A percentile compares a stretch with the other conserved stretches of the same genome.
phyloP scores from a whole-genome alignment of 2,329 filamentous ascomycete species.

The Sclerotinia minor region DNA sequence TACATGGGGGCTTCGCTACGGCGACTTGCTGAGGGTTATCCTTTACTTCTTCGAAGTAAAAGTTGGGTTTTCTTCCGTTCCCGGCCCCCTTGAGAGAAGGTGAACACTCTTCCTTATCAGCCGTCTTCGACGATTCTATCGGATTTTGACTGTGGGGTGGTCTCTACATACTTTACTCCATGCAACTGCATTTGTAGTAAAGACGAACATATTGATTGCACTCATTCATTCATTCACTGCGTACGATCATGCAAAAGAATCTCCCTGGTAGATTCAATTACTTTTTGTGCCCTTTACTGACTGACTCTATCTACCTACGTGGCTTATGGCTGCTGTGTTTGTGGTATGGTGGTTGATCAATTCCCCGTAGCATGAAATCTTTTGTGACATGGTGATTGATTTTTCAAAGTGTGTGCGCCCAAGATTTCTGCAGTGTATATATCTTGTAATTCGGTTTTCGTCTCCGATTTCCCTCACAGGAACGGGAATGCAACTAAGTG shows the following conservation, averaged over 20 bases:
- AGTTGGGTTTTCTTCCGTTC: constrained; percentile 47
- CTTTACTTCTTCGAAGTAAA: constrained; percentile 30
- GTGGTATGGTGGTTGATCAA: background rate
- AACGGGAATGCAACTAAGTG: background rate
- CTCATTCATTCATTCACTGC: background rate
- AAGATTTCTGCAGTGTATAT: background rate
- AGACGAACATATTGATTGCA: too few relatives aligned
- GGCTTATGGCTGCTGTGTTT: background rate
- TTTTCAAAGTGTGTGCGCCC: background rate
- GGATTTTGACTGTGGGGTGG: constrained; percentile 48
- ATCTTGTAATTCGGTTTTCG: background rate
- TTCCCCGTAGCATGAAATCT: background rate
- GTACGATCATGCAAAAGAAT: background rate
- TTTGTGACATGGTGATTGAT: background rate
- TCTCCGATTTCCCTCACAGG: background rate
- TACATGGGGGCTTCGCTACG: constrained; percentile 45
- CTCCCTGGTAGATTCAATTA: background rate
- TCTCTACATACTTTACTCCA: constrained; percentile 42
- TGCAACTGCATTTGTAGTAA: background rate
- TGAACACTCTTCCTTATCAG: constrained; percentile 48
- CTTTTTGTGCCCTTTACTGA: background rate
- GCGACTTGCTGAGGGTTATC: constrained; percentile 47
- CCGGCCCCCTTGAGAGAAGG: constrained; percentile 46
- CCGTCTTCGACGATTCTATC: constrained; percentile 41
- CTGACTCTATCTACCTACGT: background rate